A percentile compares a stretch with the other conserved stretches of the same genome.
These are phyloP conservation scores for Fomitopsis pinicola DNA, from an alignment of 1,284 basidiomycete genomes.

Conservation along the genomic window DNA sequence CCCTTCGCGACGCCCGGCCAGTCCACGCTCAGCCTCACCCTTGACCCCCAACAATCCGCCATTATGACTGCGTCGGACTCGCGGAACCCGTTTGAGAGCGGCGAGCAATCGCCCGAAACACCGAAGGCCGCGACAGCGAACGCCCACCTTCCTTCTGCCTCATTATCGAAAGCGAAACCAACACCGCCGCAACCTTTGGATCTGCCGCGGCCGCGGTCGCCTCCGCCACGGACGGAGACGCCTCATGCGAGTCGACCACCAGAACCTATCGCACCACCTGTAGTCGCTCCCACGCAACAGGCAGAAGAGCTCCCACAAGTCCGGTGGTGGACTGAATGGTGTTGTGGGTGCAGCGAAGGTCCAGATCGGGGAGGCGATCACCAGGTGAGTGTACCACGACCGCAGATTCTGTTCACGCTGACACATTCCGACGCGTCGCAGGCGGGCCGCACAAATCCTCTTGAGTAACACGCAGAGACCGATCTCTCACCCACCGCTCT, in stretches of 20 bases:
- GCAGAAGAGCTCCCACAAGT: slow-evolving; percentile 32
- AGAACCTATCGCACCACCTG: slow-evolving; percentile 36
- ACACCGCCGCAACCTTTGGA: slow-evolving; percentile 51
- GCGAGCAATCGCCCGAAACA: slow-evolving; percentile 1
- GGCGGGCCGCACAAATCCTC: slow-evolving; percentile 74
- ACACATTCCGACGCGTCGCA: slow-evolving; percentile 22
- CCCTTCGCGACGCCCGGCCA: slow-evolving; percentile 50
- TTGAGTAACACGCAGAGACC: slow-evolving; percentile 41
- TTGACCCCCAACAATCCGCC: slow-evolving; percentile 32
- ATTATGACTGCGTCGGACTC: slow-evolving; percentile 27
- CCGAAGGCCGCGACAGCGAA: slow-evolving; percentile 15
- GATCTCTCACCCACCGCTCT: neutral
- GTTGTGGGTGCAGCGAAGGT: slow-evolving; percentile 73
- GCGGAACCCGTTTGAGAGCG: slow-evolving; percentile 7
- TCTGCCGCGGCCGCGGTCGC: slow-evolving; percentile 52
- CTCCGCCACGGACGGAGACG: slow-evolving; percentile 41
- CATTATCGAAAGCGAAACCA: slow-evolving; percentile 24
- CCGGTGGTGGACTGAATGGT: slow-evolving; percentile 82
- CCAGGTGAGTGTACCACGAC: slow-evolving; percentile 46
- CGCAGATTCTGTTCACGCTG: neutral
- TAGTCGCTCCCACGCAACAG: slow-evolving; percentile 19
- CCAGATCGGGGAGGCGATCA: slow-evolving; percentile 63
- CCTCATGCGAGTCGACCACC: slow-evolving; percentile 31
- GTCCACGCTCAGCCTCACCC: slow-evolving; percentile 37
- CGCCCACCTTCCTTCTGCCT: slow-evolving; percentile 18